phyloP scores from a whole-genome alignment of 495 filamentous ascomycete genomes.

The Cercophora scortea region DNA sequence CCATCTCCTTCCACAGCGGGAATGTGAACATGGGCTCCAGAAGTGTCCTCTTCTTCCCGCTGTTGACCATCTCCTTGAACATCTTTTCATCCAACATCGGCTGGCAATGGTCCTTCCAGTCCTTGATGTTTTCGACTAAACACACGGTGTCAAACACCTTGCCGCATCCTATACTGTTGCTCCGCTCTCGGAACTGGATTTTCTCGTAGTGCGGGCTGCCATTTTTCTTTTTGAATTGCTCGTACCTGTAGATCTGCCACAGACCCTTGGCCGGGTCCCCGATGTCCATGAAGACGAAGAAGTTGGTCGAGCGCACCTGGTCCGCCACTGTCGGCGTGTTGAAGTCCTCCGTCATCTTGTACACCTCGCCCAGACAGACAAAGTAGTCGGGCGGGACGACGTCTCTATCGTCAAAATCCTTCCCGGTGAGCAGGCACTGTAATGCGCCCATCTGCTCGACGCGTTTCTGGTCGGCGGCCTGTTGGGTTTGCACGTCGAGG shows the following conservation, averaged over 20 bases:
- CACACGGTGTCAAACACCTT: not conserved
- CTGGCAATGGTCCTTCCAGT: not conserved
- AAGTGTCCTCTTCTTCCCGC: not conserved
- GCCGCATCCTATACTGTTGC: not conserved
- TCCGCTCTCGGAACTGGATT: not conserved
- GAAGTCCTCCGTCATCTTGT: not conserved
- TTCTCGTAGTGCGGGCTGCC: not conserved
- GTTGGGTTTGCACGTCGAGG: not conserved
- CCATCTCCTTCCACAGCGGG: not conserved
- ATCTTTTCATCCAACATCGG: not conserved
- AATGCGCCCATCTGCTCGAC: not conserved
- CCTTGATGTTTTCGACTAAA: not conserved
- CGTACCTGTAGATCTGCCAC: constrained; percentile 5
- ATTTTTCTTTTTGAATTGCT: not conserved
- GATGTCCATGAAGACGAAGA: constrained; percentile 1
- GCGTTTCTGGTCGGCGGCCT: not conserved
- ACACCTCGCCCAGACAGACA: constrained; percentile 4
- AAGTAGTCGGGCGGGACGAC: not conserved
- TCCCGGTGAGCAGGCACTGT: not conserved
- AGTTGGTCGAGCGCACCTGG: constrained; percentile 1
- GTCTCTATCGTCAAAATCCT: not conserved
- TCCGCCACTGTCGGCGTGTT: not conserved
- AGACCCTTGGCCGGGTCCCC: not conserved
- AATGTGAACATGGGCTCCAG: not conserved
- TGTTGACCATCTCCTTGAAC: not conserved